Conservation (phyloP, 2,329 filamentous ascomycete genomes). For the Fusarium sp. region DNA sequence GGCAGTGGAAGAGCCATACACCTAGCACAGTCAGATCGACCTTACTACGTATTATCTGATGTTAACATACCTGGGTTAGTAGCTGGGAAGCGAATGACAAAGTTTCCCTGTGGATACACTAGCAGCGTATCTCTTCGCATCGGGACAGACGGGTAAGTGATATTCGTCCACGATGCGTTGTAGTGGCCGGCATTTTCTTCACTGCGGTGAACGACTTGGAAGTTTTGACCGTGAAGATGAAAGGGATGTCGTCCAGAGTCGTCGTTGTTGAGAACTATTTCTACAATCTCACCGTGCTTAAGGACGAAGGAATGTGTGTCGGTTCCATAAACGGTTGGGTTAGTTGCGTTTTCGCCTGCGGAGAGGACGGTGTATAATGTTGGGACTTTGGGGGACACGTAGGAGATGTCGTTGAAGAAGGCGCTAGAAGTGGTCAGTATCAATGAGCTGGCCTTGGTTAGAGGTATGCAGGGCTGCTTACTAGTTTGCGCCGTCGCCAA, state of each 20-base stretch:
- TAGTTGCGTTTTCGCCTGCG: background rate
- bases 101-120: background rate
- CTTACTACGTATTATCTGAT: accelerated
- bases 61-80: background rate
- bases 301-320: background rate
- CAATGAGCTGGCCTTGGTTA: accelerated
- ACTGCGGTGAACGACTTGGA: background rate
- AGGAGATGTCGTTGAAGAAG: background rate
- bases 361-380: background rate
- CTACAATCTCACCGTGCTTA: background rate
- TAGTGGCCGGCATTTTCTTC: background rate
- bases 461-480: background rate
- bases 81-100: background rate
- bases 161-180: background rate
- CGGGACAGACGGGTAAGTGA: background rate
- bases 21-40: background rate
- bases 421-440: background rate
- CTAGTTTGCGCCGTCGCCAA: background rate
- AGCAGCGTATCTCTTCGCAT: background rate
- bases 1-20: background rate
- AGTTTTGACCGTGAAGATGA: background rate
- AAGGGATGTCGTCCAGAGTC: background rate
- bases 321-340: background rate
- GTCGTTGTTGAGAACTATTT: background rate
- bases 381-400: background rate